These are phyloP conservation scores for fission yeast (Schizosaccharomyces pombe) DNA, from an alignment of 805 yeast species.

Conservation along the genomic window ASM294v3 CU329670.1:389501-390000, in stretches of 20 bases:
- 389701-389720: background rate
- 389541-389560: background rate
- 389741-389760: background rate
- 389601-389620: background rate
- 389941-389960: background rate
- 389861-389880: background rate
- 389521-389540: too few species aligned
- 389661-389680: background rate
- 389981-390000: background rate
- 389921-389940: background rate
- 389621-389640: background rate
- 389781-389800: background rate
- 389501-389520: too few species aligned
- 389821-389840: background rate
- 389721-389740: slow-evolving; percentile 2
- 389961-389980: background rate
- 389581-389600: too few species aligned
- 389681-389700: background rate
- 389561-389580: background rate
- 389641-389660: background rate
- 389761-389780: background rate
- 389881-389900: background rate
- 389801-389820: background rate
- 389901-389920: background rate
- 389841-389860: background rate